A percentile compares a stretch with the other conserved stretches of the same genome.
Evolutionary conservation across 495 filamentous ascomycete species (phyloP).

Genomic region (Cetradonia linearis): DNA sequence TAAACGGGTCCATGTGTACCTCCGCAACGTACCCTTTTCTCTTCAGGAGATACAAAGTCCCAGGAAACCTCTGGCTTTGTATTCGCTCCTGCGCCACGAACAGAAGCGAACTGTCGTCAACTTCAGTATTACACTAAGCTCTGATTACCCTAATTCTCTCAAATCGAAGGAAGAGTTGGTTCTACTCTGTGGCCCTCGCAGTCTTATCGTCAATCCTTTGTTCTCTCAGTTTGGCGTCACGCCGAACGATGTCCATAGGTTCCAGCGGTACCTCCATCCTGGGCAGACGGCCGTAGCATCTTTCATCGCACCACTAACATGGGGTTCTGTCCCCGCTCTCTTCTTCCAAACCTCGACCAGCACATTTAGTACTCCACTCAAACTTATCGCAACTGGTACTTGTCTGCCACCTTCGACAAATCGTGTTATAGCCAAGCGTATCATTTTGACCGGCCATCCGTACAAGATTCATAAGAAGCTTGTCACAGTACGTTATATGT

Average conservation of each 20-base stretch:
- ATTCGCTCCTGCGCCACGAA: constrained; percentile 85
- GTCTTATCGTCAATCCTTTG: constrained; percentile 77
- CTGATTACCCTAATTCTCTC: constrained; percentile 59
- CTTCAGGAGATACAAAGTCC: constrained; percentile 45
- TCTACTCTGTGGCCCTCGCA: constrained; percentile 75
- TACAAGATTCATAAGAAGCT: constrained; percentile 97
- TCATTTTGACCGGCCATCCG: constrained; percentile 89
- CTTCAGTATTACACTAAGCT: constrained; percentile 70
- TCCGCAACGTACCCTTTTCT: constrained; percentile 58
- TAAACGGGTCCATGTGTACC: constrained; percentile 66
- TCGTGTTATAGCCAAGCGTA: constrained; percentile 84
- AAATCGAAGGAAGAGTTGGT: constrained; percentile 86
- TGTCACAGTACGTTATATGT: constrained; percentile 97
- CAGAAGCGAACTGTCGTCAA: constrained; percentile 85
- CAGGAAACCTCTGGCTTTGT: constrained; percentile 54
- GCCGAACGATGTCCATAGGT: constrained; percentile 93
- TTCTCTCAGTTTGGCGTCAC: constrained; percentile 78
- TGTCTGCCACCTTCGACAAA: constrained; percentile 64
- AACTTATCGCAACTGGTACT: constrained; percentile 77
- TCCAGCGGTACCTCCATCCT: constrained; percentile 83
- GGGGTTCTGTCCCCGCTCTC: constrained; percentile 80
- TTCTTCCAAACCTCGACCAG: constrained; percentile 55
- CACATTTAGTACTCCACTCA: constrained; percentile 35
- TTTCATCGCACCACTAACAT: constrained; percentile 81
- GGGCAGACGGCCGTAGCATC: constrained; percentile 83